Base-by-base conservation (phyloP, 2,329 filamentous ascomycete species). In the Paecilomyces dactylethromorphus region DNA sequence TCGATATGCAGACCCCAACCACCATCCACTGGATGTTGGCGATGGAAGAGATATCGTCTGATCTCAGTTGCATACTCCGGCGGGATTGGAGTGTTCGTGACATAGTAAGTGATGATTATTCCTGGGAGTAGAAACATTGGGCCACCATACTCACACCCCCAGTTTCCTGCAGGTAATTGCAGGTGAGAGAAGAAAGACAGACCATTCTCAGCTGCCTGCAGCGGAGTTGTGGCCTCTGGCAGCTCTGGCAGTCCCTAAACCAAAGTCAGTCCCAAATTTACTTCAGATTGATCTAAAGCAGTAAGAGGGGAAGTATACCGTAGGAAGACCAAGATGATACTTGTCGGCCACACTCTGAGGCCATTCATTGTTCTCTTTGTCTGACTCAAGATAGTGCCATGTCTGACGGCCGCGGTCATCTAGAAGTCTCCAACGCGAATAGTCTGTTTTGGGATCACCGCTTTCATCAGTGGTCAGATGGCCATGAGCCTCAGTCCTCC, bases 1-100 rank as follows among this genome's bases (percentile, higher is more conserved):
- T 99, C 94, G 58, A 96, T 95, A 67, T 99, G 94, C 39, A 99
- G 78, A 0, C 94, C 94, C 94, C 94, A 99, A 6, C 94, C 94
- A n/a, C 94, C 93, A 73, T 97, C 91, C 54, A 90, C 84, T 0
- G 90, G 88, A 65, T 96, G 81, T 55, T 93, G 91, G 56, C 92
- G 87, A 3, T 91, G 90, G 68, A 91, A 90, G 1, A 99, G 81
- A 74, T 99, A 99, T 66, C 93, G 91, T 71, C 88, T 93, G 70
- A 99, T 95, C 74, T 96, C 94, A 52, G 86, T 91, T 22, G 88
- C 87, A 72, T 92, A 88, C 59, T 89, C 85, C 61, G 86, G 84
- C 1, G 92, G 87, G 59, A 99, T 90, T 3, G 89, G 89, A 56
- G 91, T 96, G 71, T 92, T 87, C 62, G 92, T 97, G 56, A 89